A percentile compares a stretch with the other conserved stretches of the same genome.
Evolutionary conservation across 2,329 filamentous ascomycete genomes (phyloP).

Genomic region (Tolypocladium tropicale): DNA sequence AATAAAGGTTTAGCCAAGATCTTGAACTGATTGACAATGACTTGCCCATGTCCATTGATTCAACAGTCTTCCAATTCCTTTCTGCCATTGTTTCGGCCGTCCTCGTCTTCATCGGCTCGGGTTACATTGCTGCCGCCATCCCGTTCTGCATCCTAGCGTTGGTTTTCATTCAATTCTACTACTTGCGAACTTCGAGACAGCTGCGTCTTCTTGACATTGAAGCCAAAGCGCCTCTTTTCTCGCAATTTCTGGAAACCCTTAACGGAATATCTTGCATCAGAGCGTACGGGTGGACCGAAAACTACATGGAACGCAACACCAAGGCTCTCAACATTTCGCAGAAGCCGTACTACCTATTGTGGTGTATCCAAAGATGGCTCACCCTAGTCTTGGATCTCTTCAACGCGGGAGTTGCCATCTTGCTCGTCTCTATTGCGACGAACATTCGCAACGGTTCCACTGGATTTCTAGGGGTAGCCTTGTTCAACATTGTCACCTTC

Average conservation of each 20-base stretch:
- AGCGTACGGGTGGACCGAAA: slow-evolving; percentile 20
- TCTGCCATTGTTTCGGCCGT: slow-evolving; percentile 16
- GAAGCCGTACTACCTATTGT: slow-evolving; percentile 29
- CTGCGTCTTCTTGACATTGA: slow-evolving; percentile 19
- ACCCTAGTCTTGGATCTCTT: slow-evolving; percentile 34
- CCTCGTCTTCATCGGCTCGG: slow-evolving; percentile 34
- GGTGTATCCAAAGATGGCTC: slow-evolving; percentile 38
- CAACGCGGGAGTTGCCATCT: slow-evolving; percentile 32
- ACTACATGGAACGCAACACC: slow-evolving; percentile 9
- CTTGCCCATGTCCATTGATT: slow-evolving; percentile 19
- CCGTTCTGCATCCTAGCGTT: slow-evolving; percentile 22
- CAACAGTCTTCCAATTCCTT: slow-evolving; percentile 12
- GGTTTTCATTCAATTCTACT: slow-evolving; percentile 17
- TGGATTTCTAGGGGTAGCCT: slow-evolving; percentile 15
- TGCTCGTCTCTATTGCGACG: slow-evolving; percentile 33
- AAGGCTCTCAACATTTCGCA: slow-evolving; percentile 22
- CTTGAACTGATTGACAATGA: slow-evolving; percentile 26
- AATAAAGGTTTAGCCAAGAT: slow-evolving; percentile 26
- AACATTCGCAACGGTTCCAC: slow-evolving; percentile 17
- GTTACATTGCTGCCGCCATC: slow-evolving; percentile 33
- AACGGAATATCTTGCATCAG: slow-evolving; percentile 18
- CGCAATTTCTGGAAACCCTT: slow-evolving; percentile 16
- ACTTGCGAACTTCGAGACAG: slow-evolving; percentile 21
- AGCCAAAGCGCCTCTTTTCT: slow-evolving; percentile 17
- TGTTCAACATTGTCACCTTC: slow-evolving; percentile 18